Percentiles rank a stretch among this genome's conserved stretches.
These are phyloP conservation scores for Lentinula novae-zelandiae DNA, from an alignment of 1,284 basidiomycete genomes.

Conservation along the genomic window DNA sequence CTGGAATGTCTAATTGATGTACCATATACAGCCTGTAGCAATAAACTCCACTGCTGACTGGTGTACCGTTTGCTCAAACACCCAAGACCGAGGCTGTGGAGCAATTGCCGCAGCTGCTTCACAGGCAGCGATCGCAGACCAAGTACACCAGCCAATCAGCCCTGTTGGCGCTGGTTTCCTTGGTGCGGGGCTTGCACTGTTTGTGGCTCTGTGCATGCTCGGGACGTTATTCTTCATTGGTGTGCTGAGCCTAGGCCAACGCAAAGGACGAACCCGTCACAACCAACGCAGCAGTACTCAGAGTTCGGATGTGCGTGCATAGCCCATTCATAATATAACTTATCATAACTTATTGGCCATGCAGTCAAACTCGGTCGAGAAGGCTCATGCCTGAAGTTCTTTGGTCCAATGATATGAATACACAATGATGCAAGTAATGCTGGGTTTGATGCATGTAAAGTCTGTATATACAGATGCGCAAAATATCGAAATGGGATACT, in stretches of 20 bases:
- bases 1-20: not conserved
- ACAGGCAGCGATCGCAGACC: constrained; percentile 23
- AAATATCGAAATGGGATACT: not conserved
- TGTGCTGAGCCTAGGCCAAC: constrained; percentile 35
- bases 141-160: constrained; percentile 37
- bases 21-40: constrained; percentile 33
- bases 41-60: constrained; percentile 55
- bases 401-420: not conserved
- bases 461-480: not conserved
- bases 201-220: constrained; percentile 37
- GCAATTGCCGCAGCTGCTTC: constrained; percentile 38
- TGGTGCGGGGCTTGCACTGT: constrained; percentile 56
- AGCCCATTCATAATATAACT: not conserved
- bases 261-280: constrained; percentile 14
- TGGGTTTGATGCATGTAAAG: not conserved
- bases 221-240: constrained; percentile 43
- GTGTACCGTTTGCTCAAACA: constrained; percentile 58
- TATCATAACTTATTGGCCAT: not conserved
- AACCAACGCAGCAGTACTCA: constrained; percentile 7
- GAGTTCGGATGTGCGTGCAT: constrained; percentile 3
- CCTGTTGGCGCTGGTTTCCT: constrained; percentile 57
- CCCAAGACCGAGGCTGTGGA: constrained; percentile 51
- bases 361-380: not conserved
- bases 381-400: not conserved
- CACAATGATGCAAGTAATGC: not conserved